Evolutionary conservation across 2,329 filamentous ascomycete genomes (phyloP), one percentile per base, ranked within the genome.

Genomic region (Xylariaceae sp.): DNA sequence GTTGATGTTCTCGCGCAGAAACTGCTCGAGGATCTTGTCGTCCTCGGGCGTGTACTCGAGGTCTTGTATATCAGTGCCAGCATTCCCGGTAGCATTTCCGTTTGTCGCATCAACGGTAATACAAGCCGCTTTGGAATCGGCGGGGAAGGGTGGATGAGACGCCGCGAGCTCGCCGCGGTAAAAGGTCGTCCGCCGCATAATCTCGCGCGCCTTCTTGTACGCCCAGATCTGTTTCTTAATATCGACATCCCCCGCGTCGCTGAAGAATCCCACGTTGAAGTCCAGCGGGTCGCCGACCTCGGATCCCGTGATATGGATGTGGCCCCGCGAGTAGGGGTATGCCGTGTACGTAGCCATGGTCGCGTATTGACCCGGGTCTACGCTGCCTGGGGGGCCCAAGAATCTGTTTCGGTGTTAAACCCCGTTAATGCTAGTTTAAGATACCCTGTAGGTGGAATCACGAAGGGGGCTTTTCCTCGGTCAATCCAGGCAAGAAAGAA

Each of bases 121-220:
- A 16, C 37, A 56, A 3, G 49, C 53, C n/a, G 79, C 80, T 11
- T 73, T 68, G 0, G 77, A 80, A 0, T 66, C 71, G 1, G 71
- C 56, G 0, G 75, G 65, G 64, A 83, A 84, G 11, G 69, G 66
- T 1, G 81, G 81, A 58, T 82, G 79, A 0, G 72, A 69, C 4
- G 68, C 60, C 3, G 73, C 68, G 2, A 79, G 33, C 64, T 82
- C 76, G 65, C 83, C 76, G 53, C 76, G 64, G 71, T 81, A 87
- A 55, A 78, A 75, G 2, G 77, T 70, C 66, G 83, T 81, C 12
- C 84, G 81, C 2, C 86, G 80, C 19, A 78, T 74, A 50, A 88
- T 79, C 69, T 87, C 85, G 2, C 87, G 83, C n/a, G 79, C 77
- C 64, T 81, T 82, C 71, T 89, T 89, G 75, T 89, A 89, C 1